Conservation (phyloP, 768 basidiomycete genomes). For the Lanmaoa pseudosensibilis region DNA sequence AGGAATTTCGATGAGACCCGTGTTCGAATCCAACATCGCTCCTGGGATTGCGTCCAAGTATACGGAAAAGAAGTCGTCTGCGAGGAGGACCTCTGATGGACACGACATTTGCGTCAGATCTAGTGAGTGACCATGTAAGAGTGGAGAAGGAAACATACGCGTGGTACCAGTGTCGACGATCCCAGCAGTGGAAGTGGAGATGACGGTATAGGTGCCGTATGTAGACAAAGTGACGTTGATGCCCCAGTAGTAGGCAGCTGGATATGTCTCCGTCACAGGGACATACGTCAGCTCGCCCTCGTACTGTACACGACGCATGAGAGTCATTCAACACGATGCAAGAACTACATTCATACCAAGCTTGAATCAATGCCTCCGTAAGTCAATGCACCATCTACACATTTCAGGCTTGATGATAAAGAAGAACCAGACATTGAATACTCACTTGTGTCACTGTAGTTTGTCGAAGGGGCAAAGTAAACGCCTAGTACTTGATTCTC, state of each 20-base stretch:
- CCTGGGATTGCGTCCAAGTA: constrained; percentile 21
- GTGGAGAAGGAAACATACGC: constrained; percentile 7
- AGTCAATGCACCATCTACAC: constrained; percentile 26
- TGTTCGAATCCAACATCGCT: not conserved
- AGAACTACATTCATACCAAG: constrained; percentile 13
- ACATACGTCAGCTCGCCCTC: constrained; percentile 23
- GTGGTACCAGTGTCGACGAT: constrained; percentile 33
- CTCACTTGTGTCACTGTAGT: constrained; percentile 17
- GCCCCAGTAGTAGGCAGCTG: constrained; percentile 30
- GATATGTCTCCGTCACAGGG: constrained; percentile 28
- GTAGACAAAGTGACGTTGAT: constrained; percentile 24
- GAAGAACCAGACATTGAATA: not conserved
- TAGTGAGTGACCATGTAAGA: not conserved
- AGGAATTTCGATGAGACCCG: constrained; percentile 21
- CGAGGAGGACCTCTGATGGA: constrained; percentile 22
- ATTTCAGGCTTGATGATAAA: not conserved
- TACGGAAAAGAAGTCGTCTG: constrained; percentile 16
- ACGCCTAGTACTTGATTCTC: constrained; percentile 18
- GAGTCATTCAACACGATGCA: not conserved
- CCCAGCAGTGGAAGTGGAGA: constrained; percentile 25
- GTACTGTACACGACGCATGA: constrained; percentile 10
- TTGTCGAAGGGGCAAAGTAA: constrained; percentile 24
- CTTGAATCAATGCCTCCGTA: constrained; percentile 25
- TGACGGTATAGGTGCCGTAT: constrained; percentile 14
- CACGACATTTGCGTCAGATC: not conserved